These are phyloP conservation scores for Melastoma candidum DNA, from an alignment of 441 rosid genomes.

Conservation along the genomic window DNA sequence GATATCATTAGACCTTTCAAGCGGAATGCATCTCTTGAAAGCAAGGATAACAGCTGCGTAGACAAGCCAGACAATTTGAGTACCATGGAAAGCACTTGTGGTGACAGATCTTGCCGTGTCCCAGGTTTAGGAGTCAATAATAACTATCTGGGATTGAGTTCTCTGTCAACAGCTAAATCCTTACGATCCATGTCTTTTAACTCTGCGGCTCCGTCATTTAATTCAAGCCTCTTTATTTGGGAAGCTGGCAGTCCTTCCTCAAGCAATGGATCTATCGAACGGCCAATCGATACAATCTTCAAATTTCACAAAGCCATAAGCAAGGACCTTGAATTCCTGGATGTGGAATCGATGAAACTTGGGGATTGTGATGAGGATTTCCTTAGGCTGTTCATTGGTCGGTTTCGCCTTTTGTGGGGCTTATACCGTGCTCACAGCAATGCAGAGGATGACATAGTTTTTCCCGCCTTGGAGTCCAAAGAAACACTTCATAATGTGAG, in stretches of 20 bases:
- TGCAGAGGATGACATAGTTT: constrained; percentile 21
- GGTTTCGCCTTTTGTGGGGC: constrained; percentile 67
- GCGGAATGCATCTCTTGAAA: constrained; percentile 19
- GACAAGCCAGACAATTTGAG: constrained; percentile 19
- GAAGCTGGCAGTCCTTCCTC: constrained; percentile 47
- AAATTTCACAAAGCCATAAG: constrained; percentile 74
- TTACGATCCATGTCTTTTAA: constrained; percentile 46
- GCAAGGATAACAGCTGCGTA: constrained; percentile 19
- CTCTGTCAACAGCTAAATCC: constrained; percentile 55
- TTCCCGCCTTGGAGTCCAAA: constrained; percentile 18
- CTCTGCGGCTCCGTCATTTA: constrained; percentile 52
- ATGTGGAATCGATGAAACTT: constrained; percentile 62
- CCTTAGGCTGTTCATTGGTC: constrained; percentile 63
- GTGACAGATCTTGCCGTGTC: constrained; percentile 42
- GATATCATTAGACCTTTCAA: constrained; percentile 25
- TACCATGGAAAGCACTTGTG: constrained; percentile 27
- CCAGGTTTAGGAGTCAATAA: constrained; percentile 53
- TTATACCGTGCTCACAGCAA: constrained; percentile 26
- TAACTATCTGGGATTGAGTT: constrained; percentile 34
- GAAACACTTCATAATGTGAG: constrained; percentile 21
- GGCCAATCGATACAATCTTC: constrained; percentile 70
- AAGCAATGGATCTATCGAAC: constrained; percentile 24
- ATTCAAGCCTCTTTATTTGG: constrained; percentile 70
- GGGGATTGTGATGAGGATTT: constrained; percentile 43
- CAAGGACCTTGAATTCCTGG: constrained; percentile 71